Evolutionary conservation across 768 basidiomycete species (phyloP).

Genomic region (Nidularia pulvinata): DNA sequence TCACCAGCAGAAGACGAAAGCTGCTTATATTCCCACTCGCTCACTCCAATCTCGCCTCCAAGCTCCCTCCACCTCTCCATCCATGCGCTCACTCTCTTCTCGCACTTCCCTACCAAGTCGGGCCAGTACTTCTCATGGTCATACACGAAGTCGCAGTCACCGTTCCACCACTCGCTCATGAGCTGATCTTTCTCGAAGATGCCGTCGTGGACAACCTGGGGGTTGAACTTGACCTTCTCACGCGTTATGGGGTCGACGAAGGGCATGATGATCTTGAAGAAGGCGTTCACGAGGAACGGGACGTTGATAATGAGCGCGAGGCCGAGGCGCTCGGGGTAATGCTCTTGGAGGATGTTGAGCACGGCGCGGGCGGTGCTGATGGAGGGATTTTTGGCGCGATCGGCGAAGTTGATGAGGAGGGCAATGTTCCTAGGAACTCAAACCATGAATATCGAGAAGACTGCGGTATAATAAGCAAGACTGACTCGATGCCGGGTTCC

Average conservation of each 20-base stretch:
- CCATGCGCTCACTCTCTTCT: constrained; percentile 46
- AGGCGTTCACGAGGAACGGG: constrained; percentile 75
- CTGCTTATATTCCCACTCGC: constrained; percentile 78
- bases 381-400: constrained; percentile 60
- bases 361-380: constrained; percentile 41
- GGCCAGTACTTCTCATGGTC: constrained; percentile 79
- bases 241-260: constrained; percentile 86
- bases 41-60: constrained; percentile 70
- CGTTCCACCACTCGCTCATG: constrained; percentile 71
- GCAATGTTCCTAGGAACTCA: constrained; percentile 49
- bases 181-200: constrained; percentile 73
- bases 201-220: constrained; percentile 59
- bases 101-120: constrained; percentile 53
- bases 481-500: constrained; percentile 78
- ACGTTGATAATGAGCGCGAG: constrained; percentile 73
- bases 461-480: too few relatives aligned
- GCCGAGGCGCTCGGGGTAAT: constrained; percentile 89
- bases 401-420: constrained; percentile 78
- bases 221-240: constrained; percentile 76
- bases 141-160: constrained; percentile 67
- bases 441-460: too few relatives aligned
- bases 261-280: constrained; percentile 78
- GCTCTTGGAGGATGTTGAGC: constrained; percentile 71
- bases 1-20: background rate
- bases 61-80: constrained; percentile 63